Base-by-base conservation (phyloP, 2,329 filamentous ascomycete species). In the Aspergillus neoniger region DNA sequence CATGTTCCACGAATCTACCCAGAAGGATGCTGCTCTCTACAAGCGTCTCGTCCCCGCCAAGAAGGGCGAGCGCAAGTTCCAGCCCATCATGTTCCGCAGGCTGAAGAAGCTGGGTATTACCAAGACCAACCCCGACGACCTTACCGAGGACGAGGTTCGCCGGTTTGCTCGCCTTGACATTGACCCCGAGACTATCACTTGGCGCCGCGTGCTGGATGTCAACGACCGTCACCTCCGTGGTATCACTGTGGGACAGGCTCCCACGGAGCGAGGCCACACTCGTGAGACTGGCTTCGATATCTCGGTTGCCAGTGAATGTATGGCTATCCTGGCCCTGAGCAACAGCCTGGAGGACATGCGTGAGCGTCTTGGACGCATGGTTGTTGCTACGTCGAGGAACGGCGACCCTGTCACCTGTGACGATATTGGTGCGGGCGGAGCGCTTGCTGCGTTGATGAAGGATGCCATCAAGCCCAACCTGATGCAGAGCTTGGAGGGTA, bases 381-480 rank as follows among this genome's bases (percentile, higher is more conserved):
- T 99, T 2, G 89, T 99, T 66, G 95, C 91, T 60, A 93, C 89
- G 62, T 97, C 93, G 44, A 88, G 84, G 70, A 83, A 82, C 66
- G 95, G 95, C 53, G 93, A 98, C 63, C 91, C 95, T 1, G 90
- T 99, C 51, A 98, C 95, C 61, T 96, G 92, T 72, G 95, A 99
- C 73, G 95, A 99, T 73, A 87, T 99, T 70, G 95, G 95, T 67
- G 91, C 89, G 19, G 93, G 93, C 57, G 95, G 95, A 70, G 95
- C 95, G 54, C 82, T 99, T 66, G 92, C 95, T 47, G 94, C 93
- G 30, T 83, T 99, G 70, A 97, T 99, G 91, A 95, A 90, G 80
- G 95, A 99, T 78, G 93, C 95, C 59, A 96, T 98, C 81, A 99
- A 99, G 84, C 95, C 95, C 61, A 99, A 97, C 80, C 82, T 99